phyloP scores from a whole-genome alignment of 2,329 filamentous ascomycete species.

The Scopulariopsis brevicaulis region DNA sequence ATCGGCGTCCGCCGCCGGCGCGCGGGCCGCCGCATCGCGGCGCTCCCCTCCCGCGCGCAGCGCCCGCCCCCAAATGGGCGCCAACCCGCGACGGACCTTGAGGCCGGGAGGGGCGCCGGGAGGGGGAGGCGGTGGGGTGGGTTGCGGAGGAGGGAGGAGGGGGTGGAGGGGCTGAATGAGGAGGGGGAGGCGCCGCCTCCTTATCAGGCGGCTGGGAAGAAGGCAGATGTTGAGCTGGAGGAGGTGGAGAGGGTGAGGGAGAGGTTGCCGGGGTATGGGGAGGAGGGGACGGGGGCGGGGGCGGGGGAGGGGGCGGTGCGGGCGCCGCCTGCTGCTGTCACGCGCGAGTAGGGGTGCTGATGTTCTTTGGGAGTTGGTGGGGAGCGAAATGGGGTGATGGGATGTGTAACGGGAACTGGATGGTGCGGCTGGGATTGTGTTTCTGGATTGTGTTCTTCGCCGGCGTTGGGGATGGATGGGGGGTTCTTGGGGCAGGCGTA shows the following conservation, averaged over 20 bases:
- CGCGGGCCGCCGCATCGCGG: constrained; percentile 4
- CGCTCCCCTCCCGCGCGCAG: background rate
- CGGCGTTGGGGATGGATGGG: background rate
- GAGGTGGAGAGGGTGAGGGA: background rate
- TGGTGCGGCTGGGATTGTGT: background rate
- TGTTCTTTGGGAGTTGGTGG: background rate
- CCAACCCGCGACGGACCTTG: background rate
- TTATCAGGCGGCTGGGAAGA: constrained; percentile 28
- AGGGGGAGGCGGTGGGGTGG: background rate
- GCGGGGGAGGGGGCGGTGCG: background rate
- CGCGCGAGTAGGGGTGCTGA: background rate
- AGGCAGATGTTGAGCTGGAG: constrained; percentile 5
- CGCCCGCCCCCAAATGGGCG: background rate
- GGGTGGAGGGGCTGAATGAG: constrained; percentile 47
- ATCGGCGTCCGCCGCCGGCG: constrained; percentile 11
- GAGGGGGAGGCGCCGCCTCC: constrained; percentile 54
- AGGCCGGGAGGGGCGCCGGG: background rate
- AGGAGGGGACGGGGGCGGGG: background rate
- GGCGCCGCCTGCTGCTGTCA: background rate
- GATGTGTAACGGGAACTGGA: background rate
- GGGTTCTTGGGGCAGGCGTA: background rate
- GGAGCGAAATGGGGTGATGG: background rate
- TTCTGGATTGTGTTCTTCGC: background rate
- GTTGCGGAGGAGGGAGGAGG: constrained; percentile 10
- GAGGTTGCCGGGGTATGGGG: background rate